These are phyloP conservation scores for Debaryomyces sp. DNA, from an alignment of 1,139 yeast species.

Conservation along the genomic window DNA sequence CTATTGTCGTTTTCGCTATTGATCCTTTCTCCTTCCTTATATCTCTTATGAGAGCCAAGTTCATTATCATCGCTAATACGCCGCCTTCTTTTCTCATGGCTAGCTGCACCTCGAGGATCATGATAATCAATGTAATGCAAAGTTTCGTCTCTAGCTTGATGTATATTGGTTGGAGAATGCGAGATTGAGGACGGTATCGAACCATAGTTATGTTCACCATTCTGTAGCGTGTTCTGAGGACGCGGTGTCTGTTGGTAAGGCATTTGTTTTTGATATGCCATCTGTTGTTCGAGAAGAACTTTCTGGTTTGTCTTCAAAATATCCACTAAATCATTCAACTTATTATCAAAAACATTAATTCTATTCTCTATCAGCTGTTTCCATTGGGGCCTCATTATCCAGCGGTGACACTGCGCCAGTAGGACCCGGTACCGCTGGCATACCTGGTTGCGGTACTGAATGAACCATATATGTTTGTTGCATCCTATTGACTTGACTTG, in stretches of 20 bases:
- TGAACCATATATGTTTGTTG: conserved; percentile 3
- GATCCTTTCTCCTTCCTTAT: neutral
- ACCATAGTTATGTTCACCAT: neutral
- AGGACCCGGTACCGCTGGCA: neutral
- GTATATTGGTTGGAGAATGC: neutral
- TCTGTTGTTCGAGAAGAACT: conserved; percentile 11
- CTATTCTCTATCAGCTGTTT: conserved; percentile 46
- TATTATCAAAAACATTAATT: conserved; percentile 48
- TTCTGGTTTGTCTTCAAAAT: conserved; percentile 38
- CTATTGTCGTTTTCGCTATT: neutral
- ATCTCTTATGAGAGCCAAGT: neutral
- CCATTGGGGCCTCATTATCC: conserved; percentile 35
- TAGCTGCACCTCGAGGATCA: neutral
- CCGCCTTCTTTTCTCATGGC: neutral
- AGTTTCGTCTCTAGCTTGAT: neutral
- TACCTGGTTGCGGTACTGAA: neutral
- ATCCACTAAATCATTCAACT: conserved; percentile 47
- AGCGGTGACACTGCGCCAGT: neutral
- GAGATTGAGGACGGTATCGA: neutral
- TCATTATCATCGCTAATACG: conserved; percentile 4
- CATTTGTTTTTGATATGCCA: neutral
- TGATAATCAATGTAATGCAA: neutral
- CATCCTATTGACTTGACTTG: neutral
- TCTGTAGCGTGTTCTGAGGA: neutral
- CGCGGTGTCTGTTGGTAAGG: neutral